Evolutionary conservation across 2,329 filamentous ascomycete species (phyloP), one percentile per base, ranked within the genome.

Genomic region (Claviceps sp.): DNA sequence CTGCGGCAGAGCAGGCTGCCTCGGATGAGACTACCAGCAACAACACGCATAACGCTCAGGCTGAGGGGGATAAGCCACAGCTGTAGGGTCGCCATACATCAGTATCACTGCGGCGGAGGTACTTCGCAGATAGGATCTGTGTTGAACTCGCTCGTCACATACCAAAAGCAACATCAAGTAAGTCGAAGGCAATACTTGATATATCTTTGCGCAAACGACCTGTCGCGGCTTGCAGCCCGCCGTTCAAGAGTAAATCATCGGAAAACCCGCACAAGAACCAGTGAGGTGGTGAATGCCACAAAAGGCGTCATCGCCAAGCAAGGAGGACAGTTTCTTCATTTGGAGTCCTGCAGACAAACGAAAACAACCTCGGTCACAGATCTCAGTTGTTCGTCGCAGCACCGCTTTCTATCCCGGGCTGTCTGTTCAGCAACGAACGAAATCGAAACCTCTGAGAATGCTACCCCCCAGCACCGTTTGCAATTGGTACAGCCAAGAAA

Each of bases 1-100:
- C 66, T 5, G 73, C 73, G 13, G 68, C 71, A 57, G 74, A 74
- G 67, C 71, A 75, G 40, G 72, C 73, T 41, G 42, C 70, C 1
- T 61, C 65, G 26, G 72, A 76, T 67, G 75, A 75, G 71, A 46
- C 67, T 24, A 52, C 30, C 1, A 34, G 69, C 51, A 72, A 72
- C 64, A 18, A 46, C 8, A 63, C 62, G 55, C 70, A 73, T 61
- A 58, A 62, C 20, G 60, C 63, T 58, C 70, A 71, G 65, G 61
- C 57, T 20, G 65, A 70, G 49, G 62, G 61, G 47, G 65, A 72
- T 67, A 72, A 71, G 68, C 58, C 70, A 59, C 50, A 57, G 42
- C 66, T 64, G 49, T 69, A 72, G 63, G 49, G 42, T 59, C 18
- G 11, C 40, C n/a, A 18, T 42, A 11, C 9, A 11, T 34, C 30